Percentiles rank a stretch among this genome's conserved stretches.
Evolutionary conservation across 345 rosid species (phyloP).

Genomic region (Eutrema yunnanense): DNA sequence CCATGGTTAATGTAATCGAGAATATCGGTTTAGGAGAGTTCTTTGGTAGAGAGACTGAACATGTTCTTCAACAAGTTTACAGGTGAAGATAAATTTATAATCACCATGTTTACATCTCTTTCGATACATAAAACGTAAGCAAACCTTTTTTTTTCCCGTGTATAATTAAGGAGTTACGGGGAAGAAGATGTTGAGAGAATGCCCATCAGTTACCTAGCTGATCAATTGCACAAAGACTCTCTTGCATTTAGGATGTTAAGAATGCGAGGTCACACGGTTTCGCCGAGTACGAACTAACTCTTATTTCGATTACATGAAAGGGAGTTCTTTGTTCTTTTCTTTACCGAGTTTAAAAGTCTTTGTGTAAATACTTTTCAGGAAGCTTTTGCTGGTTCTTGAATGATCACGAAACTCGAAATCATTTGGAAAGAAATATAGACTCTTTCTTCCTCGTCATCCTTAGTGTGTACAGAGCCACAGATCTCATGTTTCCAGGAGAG

Average conservation of each 20-base stretch:
- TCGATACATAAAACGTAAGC: neutral
- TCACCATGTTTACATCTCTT: neutral
- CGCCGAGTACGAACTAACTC: conserved; percentile 36
- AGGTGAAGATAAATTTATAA: conserved; percentile 20
- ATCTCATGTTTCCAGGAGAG: conserved; percentile 56
- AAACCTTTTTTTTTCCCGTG: neutral
- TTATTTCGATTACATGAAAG: neutral
- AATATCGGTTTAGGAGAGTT: conserved; percentile 49
- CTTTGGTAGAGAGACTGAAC: conserved; percentile 41
- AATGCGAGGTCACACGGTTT: conserved; percentile 41
- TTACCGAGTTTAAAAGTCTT: neutral
- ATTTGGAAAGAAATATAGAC: conserved; percentile 28
- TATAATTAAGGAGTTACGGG: conserved; percentile 30
- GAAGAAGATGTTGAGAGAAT: neutral
- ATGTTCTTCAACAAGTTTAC: conserved; percentile 36
- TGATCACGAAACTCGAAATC: conserved; percentile 28
- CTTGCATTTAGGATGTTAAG: conserved; percentile 54
- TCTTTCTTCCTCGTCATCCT: conserved; percentile 35
- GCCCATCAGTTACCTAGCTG: neutral
- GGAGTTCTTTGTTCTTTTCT: neutral
- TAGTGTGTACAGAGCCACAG: conserved; percentile 50
- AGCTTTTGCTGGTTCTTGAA: conserved; percentile 53
- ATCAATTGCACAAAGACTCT: conserved; percentile 44
- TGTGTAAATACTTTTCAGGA: conserved; percentile 29
- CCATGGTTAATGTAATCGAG: conserved; percentile 40